phyloP scores from a whole-genome alignment of 768 basidiomycete species.

The Russula compacta region DNA sequence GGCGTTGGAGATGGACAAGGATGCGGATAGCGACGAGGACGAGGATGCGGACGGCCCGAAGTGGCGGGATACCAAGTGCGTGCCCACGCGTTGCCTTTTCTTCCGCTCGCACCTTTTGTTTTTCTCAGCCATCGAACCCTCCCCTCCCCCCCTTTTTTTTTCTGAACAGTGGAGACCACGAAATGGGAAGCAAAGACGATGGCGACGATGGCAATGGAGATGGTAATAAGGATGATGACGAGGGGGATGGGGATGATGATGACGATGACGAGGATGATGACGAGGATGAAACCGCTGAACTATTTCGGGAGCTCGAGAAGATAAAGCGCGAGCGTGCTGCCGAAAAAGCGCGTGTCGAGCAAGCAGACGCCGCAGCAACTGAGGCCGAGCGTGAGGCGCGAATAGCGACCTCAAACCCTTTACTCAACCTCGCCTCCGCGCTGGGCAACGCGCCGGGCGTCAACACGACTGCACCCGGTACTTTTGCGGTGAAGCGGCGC shows the following conservation, averaged over 20 bases:
- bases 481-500: constrained; percentile 84
- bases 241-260: constrained; percentile 40
- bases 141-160: no score
- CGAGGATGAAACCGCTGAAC: constrained; percentile 88
- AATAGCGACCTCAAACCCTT: constrained; percentile 80
- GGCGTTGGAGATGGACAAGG: constrained; percentile 79
- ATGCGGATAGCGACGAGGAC: constrained; percentile 73
- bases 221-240: constrained; percentile 43
- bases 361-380: constrained; percentile 54
- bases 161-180: not conserved
- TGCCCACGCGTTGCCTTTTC: not conserved
- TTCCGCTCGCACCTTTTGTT: no score
- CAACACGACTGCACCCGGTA: constrained; percentile 66
- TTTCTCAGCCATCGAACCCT: no score
- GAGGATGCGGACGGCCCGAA: constrained; percentile 27
- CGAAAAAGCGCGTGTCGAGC: constrained; percentile 78
- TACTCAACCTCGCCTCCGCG: constrained; percentile 86
- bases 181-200: constrained; percentile 28
- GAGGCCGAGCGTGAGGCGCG: constrained; percentile 65
- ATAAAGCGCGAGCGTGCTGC: constrained; percentile 94
- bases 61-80: not conserved
- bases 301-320: constrained; percentile 95
- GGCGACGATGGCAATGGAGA: constrained; percentile 31
- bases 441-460: constrained; percentile 70
- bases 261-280: constrained; percentile 53